Conservation (phyloP, 2,329 filamentous ascomycete species). For the Phaeosphaeria sp. region DNA sequence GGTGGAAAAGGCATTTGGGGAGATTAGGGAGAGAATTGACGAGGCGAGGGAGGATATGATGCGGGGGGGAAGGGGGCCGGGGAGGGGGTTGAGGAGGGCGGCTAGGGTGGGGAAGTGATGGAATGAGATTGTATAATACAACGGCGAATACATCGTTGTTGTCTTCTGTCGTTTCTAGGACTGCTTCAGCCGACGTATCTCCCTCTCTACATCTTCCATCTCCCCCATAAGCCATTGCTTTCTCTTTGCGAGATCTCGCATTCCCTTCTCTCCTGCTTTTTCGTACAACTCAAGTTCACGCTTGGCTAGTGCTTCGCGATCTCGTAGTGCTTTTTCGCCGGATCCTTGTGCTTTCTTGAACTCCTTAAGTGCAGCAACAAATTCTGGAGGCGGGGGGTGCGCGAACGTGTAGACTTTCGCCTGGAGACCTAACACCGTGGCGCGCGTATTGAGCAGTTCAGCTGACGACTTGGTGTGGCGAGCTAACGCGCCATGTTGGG, state of each 20-base stretch:
- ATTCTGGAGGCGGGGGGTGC: conserved; percentile 34
- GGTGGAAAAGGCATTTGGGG: conserved; percentile 33
- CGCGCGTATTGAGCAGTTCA: conserved; percentile 51
- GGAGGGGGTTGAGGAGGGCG: conserved; percentile 30
- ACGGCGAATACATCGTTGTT: no score
- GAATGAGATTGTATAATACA: no score
- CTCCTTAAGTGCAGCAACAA: conserved; percentile 38
- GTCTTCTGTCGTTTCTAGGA: background rate
- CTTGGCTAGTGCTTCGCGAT: conserved; percentile 41
- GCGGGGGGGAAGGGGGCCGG: conserved; percentile 31
- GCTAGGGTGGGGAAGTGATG: conserved; percentile 15
- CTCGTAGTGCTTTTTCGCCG: conserved; percentile 36
- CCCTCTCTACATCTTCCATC: conserved; percentile 38
- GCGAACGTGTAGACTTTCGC: conserved; percentile 39
- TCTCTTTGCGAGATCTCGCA: conserved; percentile 49
- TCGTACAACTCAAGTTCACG: conserved; percentile 47
- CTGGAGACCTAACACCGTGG: conserved; percentile 51
- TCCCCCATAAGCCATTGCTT: conserved; percentile 47
- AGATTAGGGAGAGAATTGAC: conserved; percentile 37
- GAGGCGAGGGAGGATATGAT: conserved; percentile 32
- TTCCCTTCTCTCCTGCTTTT: conserved; percentile 40
- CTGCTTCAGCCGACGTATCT: conserved; percentile 23
- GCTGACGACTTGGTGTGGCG: conserved; percentile 51
- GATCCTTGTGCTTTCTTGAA: conserved; percentile 39
- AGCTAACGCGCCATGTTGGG: conserved; percentile 53